A percentile compares a stretch with the other conserved stretches of the same genome.
Conservation (phyloP, 2,329 filamentous ascomycete species). For the Talaromyces marneffei region DNA sequence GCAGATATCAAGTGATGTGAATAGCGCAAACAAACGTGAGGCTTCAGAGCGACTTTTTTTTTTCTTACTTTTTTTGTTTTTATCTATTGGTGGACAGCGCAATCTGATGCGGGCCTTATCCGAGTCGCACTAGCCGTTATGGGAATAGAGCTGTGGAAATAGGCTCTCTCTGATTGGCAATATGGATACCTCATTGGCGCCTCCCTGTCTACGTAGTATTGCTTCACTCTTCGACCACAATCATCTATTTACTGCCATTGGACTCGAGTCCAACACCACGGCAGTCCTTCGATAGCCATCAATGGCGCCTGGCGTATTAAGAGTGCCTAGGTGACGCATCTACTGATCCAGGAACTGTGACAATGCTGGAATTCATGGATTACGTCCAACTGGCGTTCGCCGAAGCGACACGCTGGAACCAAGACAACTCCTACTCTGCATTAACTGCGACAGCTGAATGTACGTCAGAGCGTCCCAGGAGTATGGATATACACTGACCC, state of each 20-base stretch:
- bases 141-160: slow-evolving; percentile 7
- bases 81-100: slow-evolving; percentile 35
- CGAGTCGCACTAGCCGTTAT: slow-evolving; percentile 24
- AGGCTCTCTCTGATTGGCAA: slow-evolving; percentile 2
- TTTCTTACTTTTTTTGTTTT: slow-evolving; percentile 16
- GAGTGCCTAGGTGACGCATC: neutral
- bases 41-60: slow-evolving; percentile 1
- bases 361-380: slow-evolving; percentile 96
- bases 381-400: slow-evolving; percentile 91
- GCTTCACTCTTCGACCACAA: neutral
- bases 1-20: neutral
- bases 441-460: slow-evolving; percentile 79
- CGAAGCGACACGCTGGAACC: slow-evolving; percentile 78
- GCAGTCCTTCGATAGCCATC: neutral
- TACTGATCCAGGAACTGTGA: slow-evolving; percentile 18
- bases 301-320: neutral
- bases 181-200: slow-evolving; percentile 4
- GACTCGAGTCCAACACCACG: neutral
- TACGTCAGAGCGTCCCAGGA: slow-evolving; percentile 32
- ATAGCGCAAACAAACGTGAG: neutral
- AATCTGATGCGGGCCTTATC: slow-evolving; percentile 34
- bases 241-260: neutral
- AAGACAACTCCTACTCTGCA: slow-evolving; percentile 84
- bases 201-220: neutral
- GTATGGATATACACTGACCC: neutral